Percentiles rank a stretch among this genome's conserved stretches.
These are phyloP conservation scores for Corrigiola litoralis DNA, from an alignment of 179 eudicot species.

Conservation along the genomic window DNA sequence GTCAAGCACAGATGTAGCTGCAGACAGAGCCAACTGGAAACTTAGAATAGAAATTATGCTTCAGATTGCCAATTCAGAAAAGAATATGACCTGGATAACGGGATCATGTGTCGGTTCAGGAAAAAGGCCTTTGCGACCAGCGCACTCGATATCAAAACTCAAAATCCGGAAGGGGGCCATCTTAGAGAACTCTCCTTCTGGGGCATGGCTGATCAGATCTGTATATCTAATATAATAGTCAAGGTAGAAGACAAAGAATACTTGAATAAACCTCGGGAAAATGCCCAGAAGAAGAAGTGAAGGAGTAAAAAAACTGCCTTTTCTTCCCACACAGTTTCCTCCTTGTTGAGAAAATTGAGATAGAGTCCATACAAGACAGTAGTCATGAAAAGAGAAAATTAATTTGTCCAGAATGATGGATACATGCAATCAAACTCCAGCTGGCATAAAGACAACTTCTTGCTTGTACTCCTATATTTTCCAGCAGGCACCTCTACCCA, in stretches of 20 bases:
- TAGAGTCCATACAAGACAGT: not conserved
- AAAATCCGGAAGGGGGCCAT: slow-evolving; percentile 98
- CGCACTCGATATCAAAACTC: slow-evolving; percentile 98
- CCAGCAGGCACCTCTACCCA: slow-evolving; percentile 91
- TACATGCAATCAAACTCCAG: slow-evolving; percentile 94
- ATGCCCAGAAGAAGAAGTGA: not conserved
- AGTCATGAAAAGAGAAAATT: not conserved
- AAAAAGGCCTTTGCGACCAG: slow-evolving; percentile 97
- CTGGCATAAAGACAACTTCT: slow-evolving; percentile 74
- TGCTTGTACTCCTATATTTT: slow-evolving; percentile 57
- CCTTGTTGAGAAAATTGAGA: not conserved
- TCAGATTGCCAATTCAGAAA: slow-evolving; percentile 12
- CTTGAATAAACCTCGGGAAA: not conserved
- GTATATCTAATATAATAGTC: slow-evolving; percentile 47
- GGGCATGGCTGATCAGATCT: slow-evolving; percentile 81
- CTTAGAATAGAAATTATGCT: not conserved
- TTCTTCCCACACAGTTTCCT: slow-evolving; percentile 1
- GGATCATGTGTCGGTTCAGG: slow-evolving; percentile 98
- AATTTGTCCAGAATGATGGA: slow-evolving; percentile 39
- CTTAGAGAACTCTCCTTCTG: slow-evolving; percentile 92
- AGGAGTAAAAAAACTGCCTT: not conserved
- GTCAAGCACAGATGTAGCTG: not conserved
- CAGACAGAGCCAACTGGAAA: not conserved
- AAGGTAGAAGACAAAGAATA: slow-evolving; percentile 30
- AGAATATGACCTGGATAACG: slow-evolving; percentile 72